These are phyloP conservation scores for Monilinia fructicola DNA, from an alignment of 2,329 filamentous ascomycete species.

Conservation along the genomic window DNA sequence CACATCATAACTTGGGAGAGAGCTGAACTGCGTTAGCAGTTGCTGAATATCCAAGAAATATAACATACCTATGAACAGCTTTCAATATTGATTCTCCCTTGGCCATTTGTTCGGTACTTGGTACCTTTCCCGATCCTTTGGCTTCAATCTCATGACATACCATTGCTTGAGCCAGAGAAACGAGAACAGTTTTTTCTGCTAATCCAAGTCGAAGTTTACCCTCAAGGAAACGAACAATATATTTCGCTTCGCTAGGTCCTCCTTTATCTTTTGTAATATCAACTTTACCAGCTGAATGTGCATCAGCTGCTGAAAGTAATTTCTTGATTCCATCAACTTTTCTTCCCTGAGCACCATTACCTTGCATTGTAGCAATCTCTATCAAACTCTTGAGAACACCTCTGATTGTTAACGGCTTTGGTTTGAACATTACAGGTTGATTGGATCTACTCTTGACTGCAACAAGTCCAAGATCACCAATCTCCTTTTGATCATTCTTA, in stretches of 20 bases:
- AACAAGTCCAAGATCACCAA: constrained; percentile 91
- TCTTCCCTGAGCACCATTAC: constrained; percentile 81
- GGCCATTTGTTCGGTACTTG: constrained; percentile 73
- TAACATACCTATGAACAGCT: constrained; percentile 74
- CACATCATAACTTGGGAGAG: constrained; percentile 91
- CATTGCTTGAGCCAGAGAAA: constrained; percentile 85
- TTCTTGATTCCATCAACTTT: constrained; percentile 98
- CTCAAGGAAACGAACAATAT: constrained; percentile 86
- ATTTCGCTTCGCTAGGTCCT: constrained; percentile 92
- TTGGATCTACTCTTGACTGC: constrained; percentile 94
- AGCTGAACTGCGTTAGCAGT: constrained; percentile 56
- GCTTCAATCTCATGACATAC: constrained; percentile 77
- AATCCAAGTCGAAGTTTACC: constrained; percentile 90
- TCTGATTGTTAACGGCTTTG: constrained; percentile 81
- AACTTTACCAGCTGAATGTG: constrained; percentile 69
- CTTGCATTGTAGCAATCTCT: constrained; percentile 81
- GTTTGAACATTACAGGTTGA: constrained; percentile 98
- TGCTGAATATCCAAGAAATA: neutral
- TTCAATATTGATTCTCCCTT: constrained; percentile 86
- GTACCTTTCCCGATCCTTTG: constrained; percentile 61
- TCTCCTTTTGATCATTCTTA: constrained; percentile 93
- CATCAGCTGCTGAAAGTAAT: constrained; percentile 85
- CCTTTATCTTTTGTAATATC: constrained; percentile 93
- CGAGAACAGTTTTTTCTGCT: constrained; percentile 88
- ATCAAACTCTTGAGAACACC: constrained; percentile 87